Evolutionary conservation across 352 stramenopile species (phyloP), one percentile per base, ranked within the genome.

Genomic region (Heterotrichella gracilis): DNA sequence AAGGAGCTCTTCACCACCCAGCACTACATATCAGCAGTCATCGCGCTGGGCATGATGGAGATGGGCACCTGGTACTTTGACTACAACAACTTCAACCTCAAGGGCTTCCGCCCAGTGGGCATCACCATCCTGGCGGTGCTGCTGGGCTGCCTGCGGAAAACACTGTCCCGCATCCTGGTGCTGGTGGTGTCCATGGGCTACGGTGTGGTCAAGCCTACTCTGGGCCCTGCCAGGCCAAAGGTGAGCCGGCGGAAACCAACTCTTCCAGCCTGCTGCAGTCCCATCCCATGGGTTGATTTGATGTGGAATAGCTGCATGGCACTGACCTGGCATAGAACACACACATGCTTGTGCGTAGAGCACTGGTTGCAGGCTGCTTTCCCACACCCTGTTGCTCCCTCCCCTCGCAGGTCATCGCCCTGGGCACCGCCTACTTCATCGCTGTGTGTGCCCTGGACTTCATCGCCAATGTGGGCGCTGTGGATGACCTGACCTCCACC

Each of bases 151-250:
- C 2, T 72, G 17, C 69, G 70, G 25, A 72, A 72, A 53, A 72
- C 64, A 0, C 14, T 72, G 19, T 71, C 41, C 19, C 69, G 69
- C 4, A 22, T 72, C 22, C 69, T 72, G 19, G 69, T 72, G 14
- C 41, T 72, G n/a, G 64, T 69, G 4, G 69, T 72, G 2, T 42
- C 42, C 22, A 71, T 72, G 69, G 69, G 69, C 19, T 72, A 42
- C 42, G 69, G 69, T 22, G 69, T 72, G 0, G 17, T 69, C 17
- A 20, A 24, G 17, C 69, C 40, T 2, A 25, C 69, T 19, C 69
- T 72, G 3, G 69, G 69, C 21, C 41, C 24, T 22, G 13, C 41
- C n/a, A 71, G 42, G 41, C n/a, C n/a, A n/a, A n/a, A n/a, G n/a
- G n/a, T n/a, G n/a, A n/a, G n/a, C n/a, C n/a, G n/a, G n/a, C n/a